Evolutionary conservation across 139 green algal genomes (phyloP), one percentile per base, ranked within the genome.

Genomic region (Coccomyxa sp.): DNA sequence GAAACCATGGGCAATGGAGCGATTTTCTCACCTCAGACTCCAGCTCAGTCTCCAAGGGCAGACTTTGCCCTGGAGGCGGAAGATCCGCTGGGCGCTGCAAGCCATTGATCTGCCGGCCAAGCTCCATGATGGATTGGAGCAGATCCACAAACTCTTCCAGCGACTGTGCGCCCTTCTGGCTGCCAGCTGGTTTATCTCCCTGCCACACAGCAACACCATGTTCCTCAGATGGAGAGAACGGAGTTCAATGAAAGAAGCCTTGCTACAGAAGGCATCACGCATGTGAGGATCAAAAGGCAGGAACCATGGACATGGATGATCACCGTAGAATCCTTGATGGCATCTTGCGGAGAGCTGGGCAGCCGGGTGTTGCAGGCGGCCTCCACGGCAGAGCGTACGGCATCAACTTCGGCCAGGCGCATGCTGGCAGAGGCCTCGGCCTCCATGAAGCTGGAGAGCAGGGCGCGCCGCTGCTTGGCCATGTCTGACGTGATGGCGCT

Each of bases 61-160:
- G 72, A 24, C 24, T 39, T 54, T 77, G 37, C 24, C 72, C 72
- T 34, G 72, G 72, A 27, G 55, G 55, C 18, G 55, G 74, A 54
- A 71, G 34, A 9, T 34, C 31, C 29, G 39, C 54, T 16, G 79
- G 79, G 33, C 70, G 55, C 39, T 54, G 31, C 37, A 83, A 27
- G 12, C 31, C 79, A 8, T 70, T 55, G 1, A 83, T 37, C 54
- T 79, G 36, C 8, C 31, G 31, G 12, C 31, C 39, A 39, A 83
- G 7, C 6, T 39, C 38, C 24, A 70, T 16, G n/a, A 83, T 83
- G 39, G 73, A 79, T 22, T 70, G 37, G 31, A 83, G 74, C 38
- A 83, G 39, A 27, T 79, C 79, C 18, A 71, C 39, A 39, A 83
- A 73, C 73, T 83, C 79, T 33, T 83, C 73, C 31, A 33, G 73